phyloP scores from a whole-genome alignment of 495 filamentous ascomycete species.

The Poronia punctata region DNA sequence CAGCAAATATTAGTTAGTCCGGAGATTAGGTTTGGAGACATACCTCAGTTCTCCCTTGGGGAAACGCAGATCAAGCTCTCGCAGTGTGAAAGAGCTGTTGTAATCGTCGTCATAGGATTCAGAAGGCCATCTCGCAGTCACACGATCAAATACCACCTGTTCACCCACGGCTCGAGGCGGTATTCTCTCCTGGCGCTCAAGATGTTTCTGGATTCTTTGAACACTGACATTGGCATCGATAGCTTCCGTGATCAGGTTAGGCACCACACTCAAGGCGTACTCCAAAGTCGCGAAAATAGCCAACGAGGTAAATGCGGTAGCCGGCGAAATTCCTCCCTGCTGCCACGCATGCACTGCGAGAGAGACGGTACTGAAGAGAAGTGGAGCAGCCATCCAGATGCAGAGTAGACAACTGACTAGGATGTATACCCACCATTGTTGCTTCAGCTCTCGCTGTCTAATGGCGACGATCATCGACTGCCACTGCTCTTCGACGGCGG shows the following conservation, averaged over 20 bases:
- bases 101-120: slow-evolving; percentile 46
- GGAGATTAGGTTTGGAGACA: too few relatives aligned
- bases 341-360: slow-evolving; percentile 61
- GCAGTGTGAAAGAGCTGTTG: slow-evolving; percentile 54
- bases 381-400: slow-evolving; percentile 69
- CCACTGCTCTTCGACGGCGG: slow-evolving; percentile 77
- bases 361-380: slow-evolving; percentile 64
- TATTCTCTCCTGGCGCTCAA: slow-evolving; percentile 58
- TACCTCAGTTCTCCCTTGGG: slow-evolving; percentile 61
- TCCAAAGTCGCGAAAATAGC: slow-evolving; percentile 68
- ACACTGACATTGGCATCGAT: slow-evolving; percentile 67
- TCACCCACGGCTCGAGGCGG: slow-evolving; percentile 48
- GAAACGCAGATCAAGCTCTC: slow-evolving; percentile 56
- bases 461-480: slow-evolving; percentile 61
- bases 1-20: too few relatives aligned
- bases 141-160: slow-evolving; percentile 58
- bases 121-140: slow-evolving; percentile 70
- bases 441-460: slow-evolving; percentile 57
- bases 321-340: slow-evolving; percentile 56
- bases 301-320: slow-evolving; percentile 81
- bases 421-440: slow-evolving; percentile 63
- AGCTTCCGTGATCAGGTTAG: slow-evolving; percentile 62
- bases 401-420: slow-evolving; percentile 48
- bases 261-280: slow-evolving; percentile 59
- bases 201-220: slow-evolving; percentile 65